A percentile compares a stretch with the other conserved stretches of the same genome.
These are phyloP conservation scores for Tylopilus subfusipes DNA, from an alignment of 768 basidiomycete genomes.

Conservation along the genomic window DNA sequence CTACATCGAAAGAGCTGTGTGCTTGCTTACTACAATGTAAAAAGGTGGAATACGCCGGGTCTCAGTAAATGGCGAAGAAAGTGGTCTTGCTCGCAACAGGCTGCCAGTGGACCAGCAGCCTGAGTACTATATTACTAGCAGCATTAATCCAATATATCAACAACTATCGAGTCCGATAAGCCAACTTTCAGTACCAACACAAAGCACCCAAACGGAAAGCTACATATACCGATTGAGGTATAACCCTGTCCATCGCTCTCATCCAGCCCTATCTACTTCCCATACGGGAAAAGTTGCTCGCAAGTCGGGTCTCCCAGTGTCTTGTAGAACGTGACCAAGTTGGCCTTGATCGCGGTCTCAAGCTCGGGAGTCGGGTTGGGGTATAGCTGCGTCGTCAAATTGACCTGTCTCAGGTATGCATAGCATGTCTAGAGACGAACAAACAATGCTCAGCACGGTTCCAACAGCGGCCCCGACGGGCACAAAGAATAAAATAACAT, in stretches of 20 bases:
- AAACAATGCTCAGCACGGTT: background rate
- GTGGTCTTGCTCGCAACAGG: no score
- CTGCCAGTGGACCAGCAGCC: no score
- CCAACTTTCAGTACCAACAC: background rate
- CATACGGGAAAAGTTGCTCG: background rate
- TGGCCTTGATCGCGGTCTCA: conserved; percentile 1
- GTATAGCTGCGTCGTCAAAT: conserved; percentile 16
- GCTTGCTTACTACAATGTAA: no score
- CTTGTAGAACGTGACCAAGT: background rate
- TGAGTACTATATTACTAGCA: no score
- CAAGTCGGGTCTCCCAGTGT: background rate
- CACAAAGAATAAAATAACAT: background rate
- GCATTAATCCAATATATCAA: background rate
- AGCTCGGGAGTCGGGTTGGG: conserved; percentile 19
- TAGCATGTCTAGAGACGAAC: conserved; percentile 13
- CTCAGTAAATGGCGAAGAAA: no score
- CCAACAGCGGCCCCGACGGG: background rate
- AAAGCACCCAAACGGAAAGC: background rate
- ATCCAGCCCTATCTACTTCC: background rate
- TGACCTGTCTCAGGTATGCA: conserved; percentile 15
- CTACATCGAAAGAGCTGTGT: no score
- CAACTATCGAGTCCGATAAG: background rate
- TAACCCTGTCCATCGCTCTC: background rate
- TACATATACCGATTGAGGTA: background rate
- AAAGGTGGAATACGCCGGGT: no score